Percentiles rank a stretch among this genome's conserved stretches.
These are phyloP conservation scores for Pestalotiopsis sp. DNA, from an alignment of 2,329 filamentous ascomycete genomes.

Conservation along the genomic window DNA sequence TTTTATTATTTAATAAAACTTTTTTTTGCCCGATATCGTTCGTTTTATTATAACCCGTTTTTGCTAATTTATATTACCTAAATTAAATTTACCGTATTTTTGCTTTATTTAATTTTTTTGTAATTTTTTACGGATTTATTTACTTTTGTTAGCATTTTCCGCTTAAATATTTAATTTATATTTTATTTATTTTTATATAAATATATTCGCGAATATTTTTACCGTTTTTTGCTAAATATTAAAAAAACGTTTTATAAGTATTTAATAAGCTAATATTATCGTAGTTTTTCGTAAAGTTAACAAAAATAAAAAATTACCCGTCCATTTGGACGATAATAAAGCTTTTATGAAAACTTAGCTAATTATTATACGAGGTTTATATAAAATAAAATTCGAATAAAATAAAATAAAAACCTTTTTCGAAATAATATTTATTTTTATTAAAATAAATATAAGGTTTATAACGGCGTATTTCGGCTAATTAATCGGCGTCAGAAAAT, in stretches of 20 bases:
- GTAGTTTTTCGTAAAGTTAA: neutral
- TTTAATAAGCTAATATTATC: neutral
- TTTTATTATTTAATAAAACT: neutral
- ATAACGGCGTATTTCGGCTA: neutral
- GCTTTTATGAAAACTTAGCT: neutral
- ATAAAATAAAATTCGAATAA: neutral
- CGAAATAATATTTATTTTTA: neutral
- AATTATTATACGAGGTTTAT: neutral
- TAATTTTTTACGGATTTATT: neutral
- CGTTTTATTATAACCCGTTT: neutral
- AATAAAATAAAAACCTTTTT: neutral
- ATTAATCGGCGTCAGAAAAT: neutral
- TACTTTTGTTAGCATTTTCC: neutral
- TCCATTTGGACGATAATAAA: neutral
- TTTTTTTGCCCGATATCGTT: too few relatives aligned
- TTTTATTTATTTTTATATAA: neutral
- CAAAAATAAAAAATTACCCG: neutral
- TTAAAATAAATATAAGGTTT: neutral
- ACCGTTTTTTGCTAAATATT: neutral
- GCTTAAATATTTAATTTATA: neutral
- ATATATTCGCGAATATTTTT: neutral
- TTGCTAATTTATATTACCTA: neutral
- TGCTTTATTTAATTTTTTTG: neutral
- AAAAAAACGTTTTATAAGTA: neutral
- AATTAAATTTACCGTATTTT: neutral